These are phyloP conservation scores for Schizopora paradoxa DNA, from an alignment of 1,284 basidiomycete genomes.

Conservation along the genomic window DNA sequence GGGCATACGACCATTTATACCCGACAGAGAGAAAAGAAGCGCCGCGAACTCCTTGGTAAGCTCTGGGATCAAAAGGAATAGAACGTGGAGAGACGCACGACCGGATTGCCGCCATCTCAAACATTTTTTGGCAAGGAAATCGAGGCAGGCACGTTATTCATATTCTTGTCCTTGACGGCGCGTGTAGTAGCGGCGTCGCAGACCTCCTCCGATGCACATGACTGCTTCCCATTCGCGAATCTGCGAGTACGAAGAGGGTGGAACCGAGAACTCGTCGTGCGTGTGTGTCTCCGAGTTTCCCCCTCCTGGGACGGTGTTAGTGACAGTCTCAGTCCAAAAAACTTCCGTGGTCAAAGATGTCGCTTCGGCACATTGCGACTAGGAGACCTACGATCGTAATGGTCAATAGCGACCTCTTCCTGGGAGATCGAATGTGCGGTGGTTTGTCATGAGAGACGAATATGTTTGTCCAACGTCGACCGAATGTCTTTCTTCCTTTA, in stretches of 20 bases:
- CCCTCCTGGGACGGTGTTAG: no score
- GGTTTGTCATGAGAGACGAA: no score
- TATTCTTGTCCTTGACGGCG: background rate
- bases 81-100: background rate
- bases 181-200: background rate
- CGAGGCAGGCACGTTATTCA: slow-evolving; percentile 3
- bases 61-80: background rate
- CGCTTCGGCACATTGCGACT: no score
- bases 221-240: background rate
- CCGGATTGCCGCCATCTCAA: background rate
- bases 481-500: no score
- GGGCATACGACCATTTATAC: background rate
- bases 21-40: background rate
- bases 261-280: background rate
- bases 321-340: no score
- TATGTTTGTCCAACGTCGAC: no score
- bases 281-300: no score
- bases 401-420: no score
- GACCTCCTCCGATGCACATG: background rate
- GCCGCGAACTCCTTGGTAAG: background rate
- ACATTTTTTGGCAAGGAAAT: slow-evolving; percentile 1
- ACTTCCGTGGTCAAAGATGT: no score
- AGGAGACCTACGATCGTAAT: no score
- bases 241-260: background rate
- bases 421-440: no score